Percentiles rank a stretch among this genome's conserved stretches.
phyloP scores from a whole-genome alignment of 148 eudicot species.

The Rhododendron kiyosumense region DNA sequence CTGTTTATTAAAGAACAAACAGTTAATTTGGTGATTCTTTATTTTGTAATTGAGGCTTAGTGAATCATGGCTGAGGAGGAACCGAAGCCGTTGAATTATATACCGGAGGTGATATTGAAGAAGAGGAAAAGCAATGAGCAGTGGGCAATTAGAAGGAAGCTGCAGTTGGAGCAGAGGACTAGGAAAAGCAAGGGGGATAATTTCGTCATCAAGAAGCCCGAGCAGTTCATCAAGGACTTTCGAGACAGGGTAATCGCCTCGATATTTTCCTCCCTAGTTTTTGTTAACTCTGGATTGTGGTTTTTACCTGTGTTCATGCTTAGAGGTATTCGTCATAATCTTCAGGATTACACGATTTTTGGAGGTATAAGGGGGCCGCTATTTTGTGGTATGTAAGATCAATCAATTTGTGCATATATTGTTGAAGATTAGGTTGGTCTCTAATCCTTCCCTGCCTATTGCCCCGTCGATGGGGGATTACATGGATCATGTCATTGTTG shows the following conservation, averaged over 20 bases:
- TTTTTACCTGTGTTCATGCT: neutral
- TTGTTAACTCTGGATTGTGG: neutral
- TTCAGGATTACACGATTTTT: neutral
- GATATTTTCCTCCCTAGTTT: neutral
- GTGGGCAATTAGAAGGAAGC: slow-evolving; percentile 75
- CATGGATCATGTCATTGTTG: neutral
- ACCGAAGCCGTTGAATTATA: slow-evolving; percentile 39
- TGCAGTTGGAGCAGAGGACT: slow-evolving; percentile 58
- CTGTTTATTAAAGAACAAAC: neutral
- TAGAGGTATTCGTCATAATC: neutral
- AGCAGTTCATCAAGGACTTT: slow-evolving; percentile 59
- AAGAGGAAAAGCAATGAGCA: slow-evolving; percentile 79
- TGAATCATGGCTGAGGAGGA: slow-evolving; percentile 52
- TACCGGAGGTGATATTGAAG: slow-evolving; percentile 82
- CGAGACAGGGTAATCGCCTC: slow-evolving; percentile 47
- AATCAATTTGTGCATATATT: neutral
- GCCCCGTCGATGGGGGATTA: neutral
- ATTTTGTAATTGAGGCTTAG: neutral
- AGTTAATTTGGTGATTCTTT: neutral
- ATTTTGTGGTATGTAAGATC: neutral
- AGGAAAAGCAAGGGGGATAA: slow-evolving; percentile 43
- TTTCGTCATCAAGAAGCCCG: slow-evolving; percentile 67
- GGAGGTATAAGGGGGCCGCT: neutral
- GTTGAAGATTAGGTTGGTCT: neutral
- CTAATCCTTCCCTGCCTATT: neutral